Percentiles rank a stretch among this genome's conserved stretches.
phyloP scores from a whole-genome alignment of 805 yeast species.

The Ogataea salicorniae region DNA sequence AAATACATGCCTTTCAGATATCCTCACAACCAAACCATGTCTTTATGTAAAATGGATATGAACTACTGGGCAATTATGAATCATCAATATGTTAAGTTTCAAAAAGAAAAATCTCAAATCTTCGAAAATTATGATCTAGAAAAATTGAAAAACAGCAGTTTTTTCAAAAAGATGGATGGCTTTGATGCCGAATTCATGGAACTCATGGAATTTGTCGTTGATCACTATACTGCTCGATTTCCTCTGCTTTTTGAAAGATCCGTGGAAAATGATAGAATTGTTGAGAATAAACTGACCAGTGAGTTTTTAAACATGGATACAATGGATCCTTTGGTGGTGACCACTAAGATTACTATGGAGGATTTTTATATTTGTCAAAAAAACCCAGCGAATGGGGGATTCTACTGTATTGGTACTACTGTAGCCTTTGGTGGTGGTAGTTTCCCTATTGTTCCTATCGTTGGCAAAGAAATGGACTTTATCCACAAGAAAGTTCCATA shows the following conservation, averaged over 20 bases:
- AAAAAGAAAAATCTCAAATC: slow-evolving; percentile 36
- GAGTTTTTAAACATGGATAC: slow-evolving; percentile 40
- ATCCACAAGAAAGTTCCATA: slow-evolving; percentile 46
- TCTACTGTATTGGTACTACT: slow-evolving; percentile 45
- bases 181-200: slow-evolving; percentile 36
- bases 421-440: slow-evolving; percentile 52
- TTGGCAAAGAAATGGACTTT: slow-evolving; percentile 34
- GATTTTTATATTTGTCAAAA: slow-evolving; percentile 41
- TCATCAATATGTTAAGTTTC: slow-evolving; percentile 39
- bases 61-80: slow-evolving; percentile 50
- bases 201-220: slow-evolving; percentile 37
- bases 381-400: slow-evolving; percentile 28
- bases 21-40: slow-evolving; percentile 53
- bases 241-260: slow-evolving; percentile 34
- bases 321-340: slow-evolving; percentile 40
- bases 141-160: slow-evolving; percentile 30
- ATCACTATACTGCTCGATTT: slow-evolving; percentile 39
- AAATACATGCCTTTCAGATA: slow-evolving; percentile 52
- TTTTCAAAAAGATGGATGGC: slow-evolving; percentile 35
- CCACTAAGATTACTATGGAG: slow-evolving; percentile 45
- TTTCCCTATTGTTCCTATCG: slow-evolving; percentile 33
- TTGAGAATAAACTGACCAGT: slow-evolving; percentile 38
- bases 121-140: slow-evolving; percentile 35
- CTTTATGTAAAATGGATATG: slow-evolving; percentile 42
- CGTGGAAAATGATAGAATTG: slow-evolving; percentile 28